Evolutionary conservation across 2,329 filamentous ascomycete genomes (phyloP), one percentile per base, ranked within the genome.

Genomic region (Stemphylium beticola): DNA sequence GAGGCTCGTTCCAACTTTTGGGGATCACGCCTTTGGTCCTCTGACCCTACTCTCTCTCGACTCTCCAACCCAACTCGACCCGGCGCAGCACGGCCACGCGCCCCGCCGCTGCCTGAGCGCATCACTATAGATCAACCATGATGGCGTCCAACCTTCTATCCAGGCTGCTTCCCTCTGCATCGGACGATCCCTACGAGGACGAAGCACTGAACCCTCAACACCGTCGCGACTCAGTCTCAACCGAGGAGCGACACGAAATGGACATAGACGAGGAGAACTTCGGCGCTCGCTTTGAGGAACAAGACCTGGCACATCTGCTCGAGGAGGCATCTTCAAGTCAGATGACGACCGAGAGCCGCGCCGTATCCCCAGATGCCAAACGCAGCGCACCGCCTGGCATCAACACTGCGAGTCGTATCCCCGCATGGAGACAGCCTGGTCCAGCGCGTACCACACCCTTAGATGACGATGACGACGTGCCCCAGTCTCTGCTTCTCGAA

Each of bases 401-500:
- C 56, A 60, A 68, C 43, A 58, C 60, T 11, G 49, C 63, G 42
- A 62, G 55, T 69, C 74, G 72, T 53, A 68, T 71, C 37, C 70
- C 68, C 43, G 65, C 64, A 20, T 78, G 77, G 77, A 74, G 75
- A 61, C 71, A 73, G 36, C 61, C 71, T 31, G 50, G 55, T 15
- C 55, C 61, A 48, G 60, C 56, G 31, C 65, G 57, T 41, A 53
- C 49, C 10, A 39, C 57, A 4, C 62, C 62, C 6, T 34, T 67
- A 31, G 83, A 85, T 43, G 80, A 82, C 32, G 84, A 87, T 63
- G 61, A 64, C 37, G 62, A 68, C 36, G 86, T 89, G 2, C 86
- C 86, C 2, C 81, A 82, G 49, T 88, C 86, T 8, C 74, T 89
- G 33, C 74, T 89, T 26, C 77, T 87, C 34, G 86, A 88, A 73